phyloP scores from a whole-genome alignment of 176 grass and related monocot species.

The Carex myosuroides region DNA sequence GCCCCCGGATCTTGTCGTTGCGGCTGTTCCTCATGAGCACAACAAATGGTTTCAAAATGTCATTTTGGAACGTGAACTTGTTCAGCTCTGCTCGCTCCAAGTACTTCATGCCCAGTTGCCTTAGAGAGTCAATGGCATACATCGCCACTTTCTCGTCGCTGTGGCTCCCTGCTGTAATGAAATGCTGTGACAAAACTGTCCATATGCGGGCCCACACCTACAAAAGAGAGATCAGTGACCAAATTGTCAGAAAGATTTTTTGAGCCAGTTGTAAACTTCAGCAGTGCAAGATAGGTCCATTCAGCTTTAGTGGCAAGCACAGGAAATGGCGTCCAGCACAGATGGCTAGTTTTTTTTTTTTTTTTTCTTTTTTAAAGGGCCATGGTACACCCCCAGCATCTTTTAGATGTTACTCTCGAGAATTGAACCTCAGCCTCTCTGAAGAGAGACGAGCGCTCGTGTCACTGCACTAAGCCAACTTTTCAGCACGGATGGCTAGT shows the following conservation, averaged over 20 bases:
- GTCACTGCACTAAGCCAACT: no score
- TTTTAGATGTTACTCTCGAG: no score
- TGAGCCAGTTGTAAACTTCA: neutral
- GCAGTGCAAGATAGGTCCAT: neutral
- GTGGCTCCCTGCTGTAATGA: constrained; percentile 95
- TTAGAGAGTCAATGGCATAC: constrained; percentile 96
- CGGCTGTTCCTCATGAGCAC: constrained; percentile 93
- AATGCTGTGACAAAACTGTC: constrained; percentile 90
- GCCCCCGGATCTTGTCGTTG: constrained; percentile 82
- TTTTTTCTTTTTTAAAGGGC: no score
- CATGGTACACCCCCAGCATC: no score
- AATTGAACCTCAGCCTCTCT: no score
- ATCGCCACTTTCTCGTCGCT: constrained; percentile 91
- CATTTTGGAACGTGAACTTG: constrained; percentile 99
- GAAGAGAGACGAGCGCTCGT: no score
- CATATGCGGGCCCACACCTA: constrained; percentile 99
- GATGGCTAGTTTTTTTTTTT: neutral
- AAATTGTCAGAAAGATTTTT: neutral
- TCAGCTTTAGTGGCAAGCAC: neutral
- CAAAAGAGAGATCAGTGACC: constrained; percentile 5
- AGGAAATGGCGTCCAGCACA: neutral
- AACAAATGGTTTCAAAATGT: constrained; percentile 98
- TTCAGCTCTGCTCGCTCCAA: constrained; percentile 95
- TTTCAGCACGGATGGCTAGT: neutral
- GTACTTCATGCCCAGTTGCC: constrained; percentile 99